phyloP scores from a whole-genome alignment of 2,329 filamentous ascomycete species.

The Alternaria sp. region DNA sequence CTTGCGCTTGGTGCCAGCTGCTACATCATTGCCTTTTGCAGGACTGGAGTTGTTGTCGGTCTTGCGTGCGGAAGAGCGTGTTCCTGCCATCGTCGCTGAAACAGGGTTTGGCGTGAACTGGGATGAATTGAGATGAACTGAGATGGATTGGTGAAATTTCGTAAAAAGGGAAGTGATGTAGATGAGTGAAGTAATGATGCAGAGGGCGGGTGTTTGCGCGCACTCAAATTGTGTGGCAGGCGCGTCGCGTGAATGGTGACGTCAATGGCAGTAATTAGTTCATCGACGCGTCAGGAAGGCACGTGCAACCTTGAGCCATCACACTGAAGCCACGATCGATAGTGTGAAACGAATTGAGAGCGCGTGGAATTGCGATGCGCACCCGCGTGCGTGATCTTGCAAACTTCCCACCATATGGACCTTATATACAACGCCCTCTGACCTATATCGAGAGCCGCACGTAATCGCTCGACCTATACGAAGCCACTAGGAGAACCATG shows the following conservation, averaged over 20 bases:
- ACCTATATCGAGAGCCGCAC: neutral
- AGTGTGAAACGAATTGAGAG: neutral
- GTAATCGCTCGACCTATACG: neutral
- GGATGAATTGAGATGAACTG: neutral
- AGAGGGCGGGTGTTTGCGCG: neutral
- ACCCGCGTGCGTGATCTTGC: neutral
- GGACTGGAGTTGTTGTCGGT: slow-evolving; percentile 30
- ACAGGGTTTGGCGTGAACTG: neutral
- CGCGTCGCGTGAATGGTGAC: slow-evolving; percentile 21
- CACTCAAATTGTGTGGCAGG: neutral
- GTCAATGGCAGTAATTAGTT: slow-evolving; percentile 16
- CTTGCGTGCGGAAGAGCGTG: slow-evolving; percentile 39
- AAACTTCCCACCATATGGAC: neutral
- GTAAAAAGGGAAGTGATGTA: neutral
- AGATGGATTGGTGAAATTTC: neutral
- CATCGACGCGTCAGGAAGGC: slow-evolving; percentile 20
- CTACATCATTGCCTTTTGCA: slow-evolving; percentile 40
- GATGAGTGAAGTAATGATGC: neutral
- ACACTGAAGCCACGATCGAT: neutral
- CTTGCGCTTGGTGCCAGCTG: slow-evolving; percentile 53
- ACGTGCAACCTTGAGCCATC: slow-evolving; percentile 10
- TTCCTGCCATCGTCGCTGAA: slow-evolving; percentile 36
- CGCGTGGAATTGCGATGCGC: neutral
- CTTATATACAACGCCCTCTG: neutral
- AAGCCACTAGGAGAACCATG: neutral